These are phyloP conservation scores for Pseudogymnoascus sp. DNA, from an alignment of 2,329 filamentous ascomycete genomes.

Conservation along the genomic window DNA sequence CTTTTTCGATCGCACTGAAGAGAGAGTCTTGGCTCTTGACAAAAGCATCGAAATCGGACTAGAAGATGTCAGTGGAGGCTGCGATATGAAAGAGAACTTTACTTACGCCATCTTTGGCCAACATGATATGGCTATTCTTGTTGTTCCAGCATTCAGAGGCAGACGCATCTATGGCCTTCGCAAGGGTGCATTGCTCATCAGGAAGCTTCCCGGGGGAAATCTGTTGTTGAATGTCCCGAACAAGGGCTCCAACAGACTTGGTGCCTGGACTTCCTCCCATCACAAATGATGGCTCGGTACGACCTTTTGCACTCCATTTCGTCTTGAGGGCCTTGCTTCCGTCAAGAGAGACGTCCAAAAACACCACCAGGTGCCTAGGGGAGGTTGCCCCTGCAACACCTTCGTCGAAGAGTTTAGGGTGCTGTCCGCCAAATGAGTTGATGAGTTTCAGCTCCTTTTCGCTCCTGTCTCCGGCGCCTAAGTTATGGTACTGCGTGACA, in stretches of 20 bases:
- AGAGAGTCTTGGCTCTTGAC: neutral
- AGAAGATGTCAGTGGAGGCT: neutral
- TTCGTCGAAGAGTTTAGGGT: constrained; percentile 44
- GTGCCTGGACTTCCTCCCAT: neutral
- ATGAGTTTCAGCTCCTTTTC: constrained; percentile 45
- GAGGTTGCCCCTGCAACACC: neutral
- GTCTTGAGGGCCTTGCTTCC: constrained; percentile 1
- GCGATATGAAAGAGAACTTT: neutral
- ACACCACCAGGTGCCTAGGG: neutral
- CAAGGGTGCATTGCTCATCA: neutral
- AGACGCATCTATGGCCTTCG: neutral
- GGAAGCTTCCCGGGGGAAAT: neutral
- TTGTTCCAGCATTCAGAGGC: neutral
- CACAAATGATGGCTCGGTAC: neutral
- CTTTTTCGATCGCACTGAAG: constrained; percentile 1
- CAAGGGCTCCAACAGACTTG: neutral
- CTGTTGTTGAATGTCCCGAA: neutral
- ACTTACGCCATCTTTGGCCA: neutral
- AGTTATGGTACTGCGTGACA: constrained; percentile 38
- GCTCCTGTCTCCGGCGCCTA: constrained; percentile 29
- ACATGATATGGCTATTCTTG: constrained; percentile 1
- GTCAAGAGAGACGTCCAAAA: constrained; percentile 3
- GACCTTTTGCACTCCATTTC: neutral
- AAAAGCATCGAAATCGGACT: neutral
- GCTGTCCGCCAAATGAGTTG: constrained; percentile 51